A percentile compares a stretch with the other conserved stretches of the same genome.
These are phyloP conservation scores for Nicotiana otophora DNA, from an alignment of 257 asterid genomes.

Conservation along the genomic window DNA sequence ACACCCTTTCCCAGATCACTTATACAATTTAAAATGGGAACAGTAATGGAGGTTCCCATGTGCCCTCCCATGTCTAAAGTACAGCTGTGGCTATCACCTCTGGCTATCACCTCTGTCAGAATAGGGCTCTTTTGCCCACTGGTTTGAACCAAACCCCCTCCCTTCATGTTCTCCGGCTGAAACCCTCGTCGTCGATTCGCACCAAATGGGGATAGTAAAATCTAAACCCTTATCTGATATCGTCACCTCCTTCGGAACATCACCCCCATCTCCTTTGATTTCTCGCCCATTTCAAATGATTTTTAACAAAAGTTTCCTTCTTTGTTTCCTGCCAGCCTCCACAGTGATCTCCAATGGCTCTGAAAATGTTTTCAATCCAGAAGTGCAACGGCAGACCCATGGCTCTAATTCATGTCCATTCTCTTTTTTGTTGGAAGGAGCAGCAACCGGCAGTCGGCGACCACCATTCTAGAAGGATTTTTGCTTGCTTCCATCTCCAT, in stretches of 20 bases:
- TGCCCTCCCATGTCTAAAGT: too few relatives aligned
- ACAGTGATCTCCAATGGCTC: not conserved
- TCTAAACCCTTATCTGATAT: not conserved
- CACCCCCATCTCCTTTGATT: not conserved
- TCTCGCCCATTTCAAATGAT: not conserved
- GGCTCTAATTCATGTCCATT: too few relatives aligned
- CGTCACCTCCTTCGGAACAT: not conserved
- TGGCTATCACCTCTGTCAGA: too few relatives aligned
- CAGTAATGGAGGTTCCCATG: too few relatives aligned
- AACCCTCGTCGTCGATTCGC: not conserved
- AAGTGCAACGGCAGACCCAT: not conserved
- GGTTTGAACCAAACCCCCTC: too few relatives aligned
- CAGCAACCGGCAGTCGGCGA: not conserved
- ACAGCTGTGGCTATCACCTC: too few relatives aligned
- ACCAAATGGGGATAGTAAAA: not conserved
- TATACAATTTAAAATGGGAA: too few relatives aligned
- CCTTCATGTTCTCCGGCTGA: not conserved
- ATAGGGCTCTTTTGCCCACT: not conserved
- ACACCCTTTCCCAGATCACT: too few relatives aligned
- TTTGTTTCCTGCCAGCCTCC: not conserved
- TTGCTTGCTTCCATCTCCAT: not conserved
- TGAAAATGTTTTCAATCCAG: not conserved
- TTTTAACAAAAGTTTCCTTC: not conserved
- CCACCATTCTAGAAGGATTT: not conserved
- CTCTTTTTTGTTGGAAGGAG: too few relatives aligned